Conservation (phyloP, 257 asterid genomes). For the Coffea eugenioides region DNA sequence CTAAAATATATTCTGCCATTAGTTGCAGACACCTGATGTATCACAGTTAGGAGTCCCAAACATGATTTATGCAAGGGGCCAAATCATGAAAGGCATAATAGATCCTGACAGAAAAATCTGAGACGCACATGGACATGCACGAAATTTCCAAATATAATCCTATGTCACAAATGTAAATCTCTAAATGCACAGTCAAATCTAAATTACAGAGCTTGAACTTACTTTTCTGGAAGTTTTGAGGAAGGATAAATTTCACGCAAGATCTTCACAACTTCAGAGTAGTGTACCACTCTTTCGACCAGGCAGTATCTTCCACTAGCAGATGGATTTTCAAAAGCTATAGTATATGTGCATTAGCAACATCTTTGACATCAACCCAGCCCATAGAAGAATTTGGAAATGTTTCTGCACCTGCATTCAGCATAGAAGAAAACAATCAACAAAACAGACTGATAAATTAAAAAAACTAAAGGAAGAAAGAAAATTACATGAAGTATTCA, state of each 20-base stretch:
- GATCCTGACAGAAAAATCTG: background rate
- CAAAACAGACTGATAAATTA: background rate
- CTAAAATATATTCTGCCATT: background rate
- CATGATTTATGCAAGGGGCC: background rate
- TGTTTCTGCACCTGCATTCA: constrained; percentile 33
- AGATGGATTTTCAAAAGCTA: constrained; percentile 55
- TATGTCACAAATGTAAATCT: background rate
- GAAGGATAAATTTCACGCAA: constrained; percentile 53
- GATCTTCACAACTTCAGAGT: constrained; percentile 46
- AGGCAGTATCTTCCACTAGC: constrained; percentile 69
- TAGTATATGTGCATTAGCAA: constrained; percentile 67
- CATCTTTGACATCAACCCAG: constrained; percentile 74
- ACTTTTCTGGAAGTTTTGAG: constrained; percentile 60
- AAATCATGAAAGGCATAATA: background rate
- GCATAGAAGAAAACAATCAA: background rate
- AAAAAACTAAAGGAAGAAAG: too few relatives aligned
- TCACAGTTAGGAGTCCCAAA: background rate
- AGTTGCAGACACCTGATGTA: background rate
- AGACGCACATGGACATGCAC: background rate
- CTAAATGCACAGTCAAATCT: background rate
- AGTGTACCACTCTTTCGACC: constrained; percentile 58
- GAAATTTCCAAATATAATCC: background rate
- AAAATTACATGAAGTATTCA: too few relatives aligned
- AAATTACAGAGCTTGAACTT: constrained; percentile 19
- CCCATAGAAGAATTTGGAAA: constrained; percentile 40